Percentiles rank a stretch among this genome's conserved stretches.
Evolutionary conservation across 805 yeast species (phyloP).

Genomic region (Cyberlindnera americana): DNA sequence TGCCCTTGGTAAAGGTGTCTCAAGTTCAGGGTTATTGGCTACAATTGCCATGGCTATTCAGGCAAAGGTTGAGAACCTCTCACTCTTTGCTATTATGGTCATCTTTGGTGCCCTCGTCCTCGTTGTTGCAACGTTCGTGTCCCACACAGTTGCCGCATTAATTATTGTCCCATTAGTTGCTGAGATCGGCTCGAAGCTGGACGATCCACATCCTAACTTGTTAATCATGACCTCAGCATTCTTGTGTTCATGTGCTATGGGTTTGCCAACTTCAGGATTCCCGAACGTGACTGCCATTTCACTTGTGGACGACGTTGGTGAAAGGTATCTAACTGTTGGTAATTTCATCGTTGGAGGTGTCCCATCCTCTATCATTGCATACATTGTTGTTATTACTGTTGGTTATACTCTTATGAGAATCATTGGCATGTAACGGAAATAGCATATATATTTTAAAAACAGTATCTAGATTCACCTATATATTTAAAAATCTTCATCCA

Average conservation of each 20-base stretch:
- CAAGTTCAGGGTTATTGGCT: conserved; percentile 80
- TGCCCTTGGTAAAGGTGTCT: conserved; percentile 91
- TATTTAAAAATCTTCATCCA: too few relatives aligned
- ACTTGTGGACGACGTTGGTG: conserved; percentile 88
- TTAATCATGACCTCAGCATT: conserved; percentile 62
- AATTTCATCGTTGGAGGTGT: conserved; percentile 90
- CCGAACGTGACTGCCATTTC: conserved; percentile 98
- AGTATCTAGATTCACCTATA: too few relatives aligned
- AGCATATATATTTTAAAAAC: too few relatives aligned
- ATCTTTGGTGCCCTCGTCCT: conserved; percentile 81
- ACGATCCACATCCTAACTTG: conserved; percentile 79
- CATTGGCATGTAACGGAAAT: conserved; percentile 35
- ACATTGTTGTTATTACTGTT: conserved; percentile 65
- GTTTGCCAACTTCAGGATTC: conserved; percentile 94
- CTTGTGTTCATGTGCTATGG: conserved; percentile 95
- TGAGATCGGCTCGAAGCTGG: conserved; percentile 75
- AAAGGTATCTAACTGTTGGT: conserved; percentile 80
- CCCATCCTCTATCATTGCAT: conserved; percentile 77
- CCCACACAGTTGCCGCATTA: conserved; percentile 96
- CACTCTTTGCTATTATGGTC: conserved; percentile 68
- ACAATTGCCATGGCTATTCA: conserved; percentile 75
- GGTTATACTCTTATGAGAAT: conserved; percentile 74
- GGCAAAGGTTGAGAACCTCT: conserved; percentile 56
- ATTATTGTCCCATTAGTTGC: conserved; percentile 87
- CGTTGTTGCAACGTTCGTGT: conserved; percentile 88